Percentiles rank a stretch among this genome's conserved stretches.
Conservation (phyloP, 2,329 filamentous ascomycete genomes). For the Didymella keratinophila region DNA sequence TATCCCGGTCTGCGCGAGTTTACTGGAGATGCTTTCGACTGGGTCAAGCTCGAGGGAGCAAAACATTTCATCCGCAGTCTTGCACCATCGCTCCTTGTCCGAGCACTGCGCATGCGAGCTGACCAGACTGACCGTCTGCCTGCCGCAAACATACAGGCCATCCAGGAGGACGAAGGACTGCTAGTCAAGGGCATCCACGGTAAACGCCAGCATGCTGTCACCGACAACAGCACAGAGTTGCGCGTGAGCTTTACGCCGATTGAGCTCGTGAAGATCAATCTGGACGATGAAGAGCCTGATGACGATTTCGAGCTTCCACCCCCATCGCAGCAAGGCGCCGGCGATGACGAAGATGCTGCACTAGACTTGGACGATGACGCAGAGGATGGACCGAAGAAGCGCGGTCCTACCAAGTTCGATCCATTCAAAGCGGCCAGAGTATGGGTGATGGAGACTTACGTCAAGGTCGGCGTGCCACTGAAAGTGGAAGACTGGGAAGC, state of each 20-base stretch:
- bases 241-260: slow-evolving; percentile 80
- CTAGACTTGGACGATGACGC: slow-evolving; percentile 43
- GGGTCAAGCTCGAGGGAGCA: slow-evolving; percentile 79
- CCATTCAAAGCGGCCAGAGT: slow-evolving; percentile 69
- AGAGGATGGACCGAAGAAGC: slow-evolving; percentile 52
- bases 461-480: slow-evolving; percentile 69
- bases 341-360: slow-evolving; percentile 44
- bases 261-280: slow-evolving; percentile 78
- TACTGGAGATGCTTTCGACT: slow-evolving; percentile 81
- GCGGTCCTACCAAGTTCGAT: slow-evolving; percentile 64
- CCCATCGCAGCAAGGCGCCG: slow-evolving; percentile 28
- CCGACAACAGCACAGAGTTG: slow-evolving; percentile 78
- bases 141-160: slow-evolving; percentile 46
- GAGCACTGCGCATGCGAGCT: slow-evolving; percentile 58
- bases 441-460: slow-evolving; percentile 73
- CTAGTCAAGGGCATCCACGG: slow-evolving; percentile 73
- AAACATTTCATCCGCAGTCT: slow-evolving; percentile 84
- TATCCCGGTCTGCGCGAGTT: slow-evolving; percentile 75
- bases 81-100: slow-evolving; percentile 76
- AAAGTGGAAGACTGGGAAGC: slow-evolving; percentile 71
- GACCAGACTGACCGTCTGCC: slow-evolving; percentile 28
- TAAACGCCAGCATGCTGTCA: slow-evolving; percentile 73
- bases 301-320: slow-evolving; percentile 61
- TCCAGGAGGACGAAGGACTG: slow-evolving; percentile 58
- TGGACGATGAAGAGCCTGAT: slow-evolving; percentile 76